Base-by-base conservation (phyloP, 1,284 basidiomycete genomes). In the Trametes pubescens region DNA sequence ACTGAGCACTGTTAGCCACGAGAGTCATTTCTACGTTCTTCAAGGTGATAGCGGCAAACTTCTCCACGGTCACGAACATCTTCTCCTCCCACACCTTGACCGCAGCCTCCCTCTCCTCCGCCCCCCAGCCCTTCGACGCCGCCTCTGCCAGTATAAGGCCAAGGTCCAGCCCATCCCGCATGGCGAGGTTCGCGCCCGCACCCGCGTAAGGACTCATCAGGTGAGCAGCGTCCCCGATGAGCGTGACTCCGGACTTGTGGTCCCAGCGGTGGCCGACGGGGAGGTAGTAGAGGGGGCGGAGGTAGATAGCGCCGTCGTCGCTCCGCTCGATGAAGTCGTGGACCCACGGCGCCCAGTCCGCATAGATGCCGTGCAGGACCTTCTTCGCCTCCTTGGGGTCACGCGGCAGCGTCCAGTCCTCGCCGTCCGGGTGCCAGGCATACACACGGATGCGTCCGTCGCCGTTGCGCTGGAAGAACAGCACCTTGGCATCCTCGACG, bases 151-250 rank as follows among this genome's bases (percentile, higher is more conserved):
- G 56, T 4, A 32, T 47, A 22, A 57, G 34, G 2, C 56, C 56
- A 6, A 79, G 72, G 22, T 76, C 70, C 3, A 73, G 58, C 3
- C 70, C 72, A 51, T 76, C 75, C 21, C 61, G 59, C 66, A 75
- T 71, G n/a, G 72, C 74, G 22, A 71, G 72, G 59, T 84, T 84
- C n/a, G 79, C 81, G 3, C 82, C 82, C 32, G 78, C 79, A 2
- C 82, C 81, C 0, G 77, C 75, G 65, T 78, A 82, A 3, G 79
- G 80, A 4, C 78, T 74, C 81, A 83, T 83, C 26, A 81, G 66
- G 65, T 84, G 82, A 11, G 81, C 82, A 9, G 82, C 81, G 65
- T 84, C 82, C 2, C 82, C 82, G n/a, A 78, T 57, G 13, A 79
- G 61, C 24, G 72, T 73, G 44, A 62, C 55, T 4, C 66, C 48